phyloP scores from a whole-genome alignment of 2,329 filamentous ascomycete species.

The Diaporthe ampelina region DNA sequence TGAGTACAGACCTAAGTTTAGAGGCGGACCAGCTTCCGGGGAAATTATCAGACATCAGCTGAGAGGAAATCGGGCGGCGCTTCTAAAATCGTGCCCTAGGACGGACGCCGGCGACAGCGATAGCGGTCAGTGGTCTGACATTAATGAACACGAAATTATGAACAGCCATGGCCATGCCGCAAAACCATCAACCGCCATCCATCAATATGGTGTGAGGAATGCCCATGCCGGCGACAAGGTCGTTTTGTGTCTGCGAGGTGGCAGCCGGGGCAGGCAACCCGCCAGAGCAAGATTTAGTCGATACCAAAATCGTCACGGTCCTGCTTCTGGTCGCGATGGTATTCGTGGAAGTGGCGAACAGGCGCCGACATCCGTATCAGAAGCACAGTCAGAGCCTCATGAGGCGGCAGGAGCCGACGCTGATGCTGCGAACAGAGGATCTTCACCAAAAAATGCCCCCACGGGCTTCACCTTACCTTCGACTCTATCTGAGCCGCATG shows the following conservation, averaged over 20 bases:
- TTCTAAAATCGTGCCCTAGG: neutral
- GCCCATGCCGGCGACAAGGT: neutral
- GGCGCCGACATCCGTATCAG: neutral
- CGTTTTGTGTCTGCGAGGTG: constrained; percentile 1
- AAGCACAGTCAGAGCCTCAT: neutral
- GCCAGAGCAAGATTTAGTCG: neutral
- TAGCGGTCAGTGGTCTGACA: neutral
- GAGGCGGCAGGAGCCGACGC: neutral
- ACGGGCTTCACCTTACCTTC: neutral
- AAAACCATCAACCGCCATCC: neutral
- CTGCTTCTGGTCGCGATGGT: neutral
- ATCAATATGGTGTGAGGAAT: neutral
- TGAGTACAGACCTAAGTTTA: constrained; percentile 26
- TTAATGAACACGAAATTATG: constrained; percentile 34
- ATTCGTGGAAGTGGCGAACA: neutral
- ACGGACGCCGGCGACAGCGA: neutral
- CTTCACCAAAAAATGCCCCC: too few relatives aligned
- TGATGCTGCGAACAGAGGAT: neutral
- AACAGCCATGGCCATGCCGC: neutral
- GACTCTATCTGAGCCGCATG: too few relatives aligned
- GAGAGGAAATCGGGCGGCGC: neutral
- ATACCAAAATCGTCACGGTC: neutral
- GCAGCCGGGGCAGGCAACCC: neutral
- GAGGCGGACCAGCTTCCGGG: constrained; percentile 4
- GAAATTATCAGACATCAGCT: neutral